Evolutionary conservation across 23 red algal genomes (phyloP).

Genomic region (Gracilaria domingensis): DNA sequence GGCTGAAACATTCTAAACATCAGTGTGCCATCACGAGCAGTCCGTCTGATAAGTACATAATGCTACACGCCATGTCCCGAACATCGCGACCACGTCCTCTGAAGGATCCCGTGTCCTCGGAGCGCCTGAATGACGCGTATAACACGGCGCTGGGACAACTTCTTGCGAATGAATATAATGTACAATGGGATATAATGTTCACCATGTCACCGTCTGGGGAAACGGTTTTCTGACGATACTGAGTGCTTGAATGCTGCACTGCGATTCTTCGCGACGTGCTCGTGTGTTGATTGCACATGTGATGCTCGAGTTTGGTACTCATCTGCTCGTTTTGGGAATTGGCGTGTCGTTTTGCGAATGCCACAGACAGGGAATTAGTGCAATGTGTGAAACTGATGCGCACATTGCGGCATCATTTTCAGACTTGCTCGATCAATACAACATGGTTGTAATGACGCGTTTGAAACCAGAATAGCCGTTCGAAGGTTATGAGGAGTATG

Average conservation of each 20-base stretch:
- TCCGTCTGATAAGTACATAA: neutral
- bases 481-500: slow-evolving; percentile 51
- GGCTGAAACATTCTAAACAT: neutral
- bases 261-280: neutral
- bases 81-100: slow-evolving; percentile 58
- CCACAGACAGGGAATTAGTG: slow-evolving; percentile 50
- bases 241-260: neutral
- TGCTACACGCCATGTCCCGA: slow-evolving; percentile 50
- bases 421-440: slow-evolving; percentile 55
- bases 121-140: slow-evolving; percentile 47
- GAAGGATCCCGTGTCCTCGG: slow-evolving; percentile 36
- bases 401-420: slow-evolving; percentile 67
- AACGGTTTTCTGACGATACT: slow-evolving; percentile 41
- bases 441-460: slow-evolving; percentile 56
- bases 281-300: slow-evolving; percentile 67
- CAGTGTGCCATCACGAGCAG: neutral
- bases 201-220: slow-evolving; percentile 21
- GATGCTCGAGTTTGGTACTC: slow-evolving; percentile 81
- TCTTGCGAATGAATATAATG: slow-evolving; percentile 49
- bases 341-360: slow-evolving; percentile 72
- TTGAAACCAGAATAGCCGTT: slow-evolving; percentile 70
- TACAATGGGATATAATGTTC: slow-evolving; percentile 83
- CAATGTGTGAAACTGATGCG: slow-evolving; percentile 71
- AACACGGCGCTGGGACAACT: slow-evolving; percentile 68
- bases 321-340: slow-evolving; percentile 73